Conservation (phyloP, 176 grass and related monocot species). For the sorghum (Sorghum bicolor) region Sorghum_bicolor_NCBIv3 NC_012877.2:58744001-58744500, state of each 20-base stretch:
- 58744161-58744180: background rate
- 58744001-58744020: background rate
- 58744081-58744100: conserved; percentile 26
- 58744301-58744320: background rate
- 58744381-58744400: background rate
- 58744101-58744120: background rate
- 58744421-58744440: background rate
- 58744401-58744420: background rate
- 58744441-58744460: background rate
- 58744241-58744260: background rate
- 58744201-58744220: background rate
- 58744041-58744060: background rate
- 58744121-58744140: conserved; percentile 6
- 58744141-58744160: background rate
- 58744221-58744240: background rate
- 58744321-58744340: background rate
- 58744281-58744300: background rate
- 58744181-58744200: background rate
- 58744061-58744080: background rate
- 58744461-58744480: background rate
- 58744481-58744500: background rate
- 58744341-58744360: background rate
- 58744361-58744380: background rate
- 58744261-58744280: background rate
- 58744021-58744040: background rate